Evolutionary conservation across 345 rosid species (phyloP), one percentile per base, ranked within the genome.

Genomic region (Clarkia xantiana): DNA sequence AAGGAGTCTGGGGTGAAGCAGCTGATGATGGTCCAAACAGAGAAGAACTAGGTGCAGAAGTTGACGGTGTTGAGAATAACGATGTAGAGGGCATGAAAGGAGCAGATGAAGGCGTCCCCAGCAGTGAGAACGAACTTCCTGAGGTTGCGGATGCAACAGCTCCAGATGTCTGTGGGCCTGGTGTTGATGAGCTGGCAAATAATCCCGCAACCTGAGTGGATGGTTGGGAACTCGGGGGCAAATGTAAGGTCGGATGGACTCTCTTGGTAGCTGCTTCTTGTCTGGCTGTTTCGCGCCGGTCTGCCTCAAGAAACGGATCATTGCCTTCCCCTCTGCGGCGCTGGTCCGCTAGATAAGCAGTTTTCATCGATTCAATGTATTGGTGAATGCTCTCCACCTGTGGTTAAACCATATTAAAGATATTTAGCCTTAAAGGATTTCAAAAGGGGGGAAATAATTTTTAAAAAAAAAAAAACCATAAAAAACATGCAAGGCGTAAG

Each of bases 241-340:
- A 73, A 72, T 91, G 86, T 60, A 84, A 71, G 59, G 94, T 87
- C 65, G 98, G 98, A 67, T 91, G 96, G 44, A 78, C 94, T 54
- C 95, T 74, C 80, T 75, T 91, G 40, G 96, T 85, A 69, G 96
- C 95, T 42, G 95, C 98, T 77, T 91, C 95, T 54, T 75, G 86
- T 62, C 82, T 84, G 39, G 98, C 96, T n/a, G 90, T 76, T 77
- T 84, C 94, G 14, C 96, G 79, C 52, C 98, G 64, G 70, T 91
- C 96, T 53, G 98, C 98, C 63, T 84, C 98, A 52, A 91, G 90
- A 70, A 91, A 91, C 8, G 98, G 96, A 63, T 91, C 78, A 60
- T 68, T 73, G 38, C 64, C 70, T 54, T 80, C 85, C 52, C 98
- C 98, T 66, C 79, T 80, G 13, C 70, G 78, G 2, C 87, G 86